Conservation (phyloP, 1,284 basidiomycete species). For the Trichosporon ovoides region DNA sequence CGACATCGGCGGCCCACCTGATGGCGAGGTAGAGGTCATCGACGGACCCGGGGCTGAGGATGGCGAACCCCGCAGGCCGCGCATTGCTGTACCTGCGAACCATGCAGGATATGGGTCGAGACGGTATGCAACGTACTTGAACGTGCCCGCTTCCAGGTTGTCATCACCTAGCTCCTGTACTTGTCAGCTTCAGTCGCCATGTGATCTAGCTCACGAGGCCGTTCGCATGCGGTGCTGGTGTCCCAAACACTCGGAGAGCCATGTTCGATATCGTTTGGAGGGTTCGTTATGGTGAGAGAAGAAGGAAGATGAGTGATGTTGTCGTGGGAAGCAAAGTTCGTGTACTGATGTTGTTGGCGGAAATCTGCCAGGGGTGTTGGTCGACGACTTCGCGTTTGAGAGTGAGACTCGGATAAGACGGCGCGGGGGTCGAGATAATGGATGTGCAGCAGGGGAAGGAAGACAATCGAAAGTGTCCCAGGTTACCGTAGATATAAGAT, state of each 20-base stretch:
- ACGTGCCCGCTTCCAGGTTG: not conserved
- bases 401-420: too few relatives aligned
- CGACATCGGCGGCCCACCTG: not conserved
- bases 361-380: too few relatives aligned
- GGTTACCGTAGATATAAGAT: not conserved
- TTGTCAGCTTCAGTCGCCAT: not conserved
- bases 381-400: too few relatives aligned
- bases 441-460: not conserved
- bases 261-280: not conserved
- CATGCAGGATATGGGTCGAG: not conserved
- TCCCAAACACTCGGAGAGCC: constrained; percentile 1
- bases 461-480: not conserved
- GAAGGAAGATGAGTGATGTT: too few relatives aligned
- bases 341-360: not conserved
- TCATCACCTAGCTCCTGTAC: not conserved
- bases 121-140: constrained; percentile 2
- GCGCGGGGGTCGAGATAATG: too few relatives aligned
- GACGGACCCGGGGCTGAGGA: not conserved
- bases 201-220: not conserved
- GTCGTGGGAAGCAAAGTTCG: not conserved
- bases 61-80: not conserved
- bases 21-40: not conserved
- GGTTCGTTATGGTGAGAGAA: not conserved
- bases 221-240: not conserved
- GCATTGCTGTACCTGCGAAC: not conserved